Evolutionary conservation across 2,329 filamentous ascomycete genomes (phyloP).

Genomic region (Fusarium brevicatenulatum): DNA sequence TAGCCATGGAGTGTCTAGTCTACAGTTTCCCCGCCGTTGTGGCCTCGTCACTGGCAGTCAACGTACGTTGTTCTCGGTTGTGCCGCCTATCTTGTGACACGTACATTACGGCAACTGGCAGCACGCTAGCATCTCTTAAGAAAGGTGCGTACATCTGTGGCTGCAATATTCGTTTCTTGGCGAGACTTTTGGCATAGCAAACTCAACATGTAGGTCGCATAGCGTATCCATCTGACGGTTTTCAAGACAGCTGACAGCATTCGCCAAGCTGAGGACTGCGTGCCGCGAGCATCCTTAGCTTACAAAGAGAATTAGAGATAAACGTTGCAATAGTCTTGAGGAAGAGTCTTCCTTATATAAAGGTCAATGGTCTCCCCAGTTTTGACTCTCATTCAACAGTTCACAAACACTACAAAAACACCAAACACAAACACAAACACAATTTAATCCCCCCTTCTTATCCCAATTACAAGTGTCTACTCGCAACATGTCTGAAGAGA

Average conservation of each 20-base stretch:
- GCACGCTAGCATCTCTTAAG: accelerated
- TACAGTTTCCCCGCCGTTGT: accelerated
- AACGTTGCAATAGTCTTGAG: accelerated
- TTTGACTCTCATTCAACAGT: background rate
- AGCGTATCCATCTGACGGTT: background rate
- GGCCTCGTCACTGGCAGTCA: accelerated
- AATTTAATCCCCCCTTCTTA: background rate
- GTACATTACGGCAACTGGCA: accelerated
- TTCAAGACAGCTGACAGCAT: accelerated
- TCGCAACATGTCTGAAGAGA: background rate
- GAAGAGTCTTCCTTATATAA: background rate
- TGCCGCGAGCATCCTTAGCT: background rate
- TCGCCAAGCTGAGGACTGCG: background rate
- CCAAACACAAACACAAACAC: background rate
- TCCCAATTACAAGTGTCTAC: accelerated
- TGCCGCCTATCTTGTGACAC: background rate
- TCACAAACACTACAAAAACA: background rate
- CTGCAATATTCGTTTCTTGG: background rate
- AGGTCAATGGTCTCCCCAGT: accelerated
- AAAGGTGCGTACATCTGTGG: accelerated
- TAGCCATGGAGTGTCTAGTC: accelerated
- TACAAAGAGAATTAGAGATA: too few relatives aligned
- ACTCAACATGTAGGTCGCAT: too few relatives aligned
- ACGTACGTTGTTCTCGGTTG: accelerated
- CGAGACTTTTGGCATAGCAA: accelerated